A percentile compares a stretch with the other conserved stretches of the same genome.
Evolutionary conservation across 2,329 filamentous ascomycete species (phyloP).

Genomic region (Phyllosticta citrichinensis): DNA sequence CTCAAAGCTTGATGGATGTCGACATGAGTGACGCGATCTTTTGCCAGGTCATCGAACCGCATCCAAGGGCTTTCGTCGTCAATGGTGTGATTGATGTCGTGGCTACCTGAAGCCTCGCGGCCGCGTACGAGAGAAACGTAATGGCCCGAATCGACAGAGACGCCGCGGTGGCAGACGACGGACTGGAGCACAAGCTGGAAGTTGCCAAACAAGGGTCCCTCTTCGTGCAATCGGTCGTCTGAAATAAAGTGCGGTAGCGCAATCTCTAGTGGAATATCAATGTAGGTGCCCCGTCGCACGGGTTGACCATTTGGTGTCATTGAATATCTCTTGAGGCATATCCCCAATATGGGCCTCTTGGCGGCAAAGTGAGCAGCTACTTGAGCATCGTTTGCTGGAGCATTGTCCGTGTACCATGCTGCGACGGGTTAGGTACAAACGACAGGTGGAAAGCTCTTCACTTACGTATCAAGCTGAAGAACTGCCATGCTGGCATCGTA

Average conservation of each 20-base stretch:
- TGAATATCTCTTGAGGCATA: conserved; percentile 85
- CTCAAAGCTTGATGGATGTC: conserved; percentile 69
- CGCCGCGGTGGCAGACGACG: conserved; percentile 83
- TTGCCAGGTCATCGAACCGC: conserved; percentile 78
- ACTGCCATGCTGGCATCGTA: conserved; percentile 94
- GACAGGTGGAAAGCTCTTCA: conserved; percentile 14
- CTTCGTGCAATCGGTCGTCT: conserved; percentile 59
- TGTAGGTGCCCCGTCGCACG: conserved; percentile 64
- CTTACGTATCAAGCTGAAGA: conserved; percentile 85
- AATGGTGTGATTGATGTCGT: conserved; percentile 19
- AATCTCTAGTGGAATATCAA: conserved; percentile 85
- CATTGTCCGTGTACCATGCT: conserved; percentile 78
- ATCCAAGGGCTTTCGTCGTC: conserved; percentile 53
- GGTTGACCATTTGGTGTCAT: conserved; percentile 61
- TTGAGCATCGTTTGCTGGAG: conserved; percentile 59
- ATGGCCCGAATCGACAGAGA: conserved; percentile 78
- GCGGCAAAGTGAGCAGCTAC: conserved; percentile 82
- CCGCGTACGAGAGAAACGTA: conserved; percentile 81
- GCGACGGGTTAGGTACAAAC: conserved; percentile 10
- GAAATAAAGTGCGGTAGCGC: conserved; percentile 81
- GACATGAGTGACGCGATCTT: conserved; percentile 62
- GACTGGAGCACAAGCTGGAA: conserved; percentile 91
- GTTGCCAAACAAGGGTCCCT: conserved; percentile 64
- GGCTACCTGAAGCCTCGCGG: conserved; percentile 29
- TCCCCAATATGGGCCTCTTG: conserved; percentile 74